Evolutionary conservation across 2,329 filamentous ascomycete genomes (phyloP).

Genomic region (Chaetomium globosum): DNA sequence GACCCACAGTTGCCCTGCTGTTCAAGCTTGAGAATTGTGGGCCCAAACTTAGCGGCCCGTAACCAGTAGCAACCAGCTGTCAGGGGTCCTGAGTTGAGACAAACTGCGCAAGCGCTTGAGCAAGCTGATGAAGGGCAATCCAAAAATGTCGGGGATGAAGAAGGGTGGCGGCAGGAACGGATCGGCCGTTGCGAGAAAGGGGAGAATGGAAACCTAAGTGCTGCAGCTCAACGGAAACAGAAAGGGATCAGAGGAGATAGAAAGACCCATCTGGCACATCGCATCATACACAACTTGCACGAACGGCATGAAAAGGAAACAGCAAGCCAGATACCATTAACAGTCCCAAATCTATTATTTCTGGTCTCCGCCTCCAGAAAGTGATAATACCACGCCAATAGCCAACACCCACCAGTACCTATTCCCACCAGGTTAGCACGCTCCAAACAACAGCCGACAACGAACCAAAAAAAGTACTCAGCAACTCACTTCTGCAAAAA

Average conservation of each 20-base stretch:
- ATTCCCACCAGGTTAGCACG: conserved; percentile 21
- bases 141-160: not conserved
- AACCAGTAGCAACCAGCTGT: conserved; percentile 38
- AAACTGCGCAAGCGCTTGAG: not conserved
- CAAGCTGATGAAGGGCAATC: not conserved
- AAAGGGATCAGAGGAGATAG: not conserved
- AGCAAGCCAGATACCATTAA: not conserved
- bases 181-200: not conserved
- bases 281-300: not conserved
- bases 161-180: not conserved
- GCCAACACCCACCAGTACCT: conserved; percentile 70
- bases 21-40: conserved; percentile 30
- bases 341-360: conserved; percentile 48
- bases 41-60: conserved; percentile 29
- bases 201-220: not conserved
- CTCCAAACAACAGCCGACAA: not conserved
- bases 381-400: conserved; percentile 55
- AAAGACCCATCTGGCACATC: not conserved
- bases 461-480: not conserved
- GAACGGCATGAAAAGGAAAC: not conserved
- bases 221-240: not conserved
- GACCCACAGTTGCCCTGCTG: conserved; percentile 14
- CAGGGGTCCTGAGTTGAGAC: conserved; percentile 10
- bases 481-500: conserved; percentile 65
- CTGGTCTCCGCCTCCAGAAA: conserved; percentile 53